phyloP scores from a whole-genome alignment of 305 asterid genomes.

The Fraxinus greggii region DNA sequence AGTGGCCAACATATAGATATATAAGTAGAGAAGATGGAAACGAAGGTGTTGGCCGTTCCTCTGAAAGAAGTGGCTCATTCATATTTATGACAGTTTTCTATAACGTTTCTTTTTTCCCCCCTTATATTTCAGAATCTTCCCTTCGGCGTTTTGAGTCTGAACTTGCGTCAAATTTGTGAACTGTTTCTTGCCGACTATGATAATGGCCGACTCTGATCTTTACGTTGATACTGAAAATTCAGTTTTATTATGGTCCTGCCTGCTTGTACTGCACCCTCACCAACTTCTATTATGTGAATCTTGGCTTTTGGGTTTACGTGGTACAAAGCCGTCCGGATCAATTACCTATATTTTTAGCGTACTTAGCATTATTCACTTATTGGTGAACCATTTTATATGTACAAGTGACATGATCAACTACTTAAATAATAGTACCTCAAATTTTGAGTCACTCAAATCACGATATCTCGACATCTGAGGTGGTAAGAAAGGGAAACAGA shows the following conservation, averaged over 20 bases:
- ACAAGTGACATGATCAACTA: not conserved
- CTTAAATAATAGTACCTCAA: not conserved
- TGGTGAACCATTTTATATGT: too few relatives aligned
- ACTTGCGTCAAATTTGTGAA: not conserved
- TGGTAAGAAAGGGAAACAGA: not conserved
- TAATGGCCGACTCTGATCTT: not conserved
- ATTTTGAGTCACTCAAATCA: not conserved
- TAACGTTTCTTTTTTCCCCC: not conserved
- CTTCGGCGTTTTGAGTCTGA: not conserved
- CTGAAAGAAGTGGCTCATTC: conserved; percentile 30
- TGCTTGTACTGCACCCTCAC: not conserved
- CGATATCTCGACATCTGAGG: not conserved
- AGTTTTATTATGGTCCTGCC: not conserved
- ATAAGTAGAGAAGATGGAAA: conserved; percentile 45
- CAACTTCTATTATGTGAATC: not conserved
- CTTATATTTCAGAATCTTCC: not conserved
- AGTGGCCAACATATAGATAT: conserved; percentile 66
- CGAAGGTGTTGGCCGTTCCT: conserved; percentile 30
- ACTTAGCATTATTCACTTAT: too few relatives aligned
- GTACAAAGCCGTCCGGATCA: not conserved
- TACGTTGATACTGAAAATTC: not conserved
- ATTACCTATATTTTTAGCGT: not conserved
- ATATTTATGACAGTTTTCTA: not conserved
- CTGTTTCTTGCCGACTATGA: not conserved
- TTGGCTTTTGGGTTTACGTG: not conserved